Base-by-base conservation (phyloP, 345 rosid species). In the Turritis glabra region DNA sequence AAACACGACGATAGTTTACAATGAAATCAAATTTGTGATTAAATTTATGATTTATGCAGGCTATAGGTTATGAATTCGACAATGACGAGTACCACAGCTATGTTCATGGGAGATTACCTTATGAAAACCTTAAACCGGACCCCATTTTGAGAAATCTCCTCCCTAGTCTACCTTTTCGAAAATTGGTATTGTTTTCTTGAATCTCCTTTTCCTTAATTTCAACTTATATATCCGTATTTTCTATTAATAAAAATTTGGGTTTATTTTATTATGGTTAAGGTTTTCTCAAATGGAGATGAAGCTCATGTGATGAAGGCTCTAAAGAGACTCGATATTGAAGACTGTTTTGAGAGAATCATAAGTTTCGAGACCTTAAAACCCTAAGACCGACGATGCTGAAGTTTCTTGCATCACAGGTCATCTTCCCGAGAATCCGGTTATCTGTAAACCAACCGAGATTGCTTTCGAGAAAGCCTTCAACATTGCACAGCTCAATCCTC, bases 241-340 rank as follows among this genome's bases (percentile, higher is more conserved):
- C 14, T 19, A 21, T 14, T 30, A 44, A 0, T 18, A 22, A 57
- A 57, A 22, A 9, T 1, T 21, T 32, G 12, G 2, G 35, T 44
- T 29, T 62, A 9, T 1, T 37, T 17, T 67, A 10, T 0, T 13
- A n/a, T 25, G 46, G 13, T 26, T 0, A 69, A 93, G 98, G 88
- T 93, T 41, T 93, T 93, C 74, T 91, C 98, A 8, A 93, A 93
- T 78, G 97, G 96, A 17, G 96, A 93, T 79, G 83, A 75, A 71
- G 59, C 76, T 13, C 98, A 93, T 51, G 92, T 89, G 3, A 82
- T 33, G 3, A 85, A 84, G 32, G 91, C 77, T 55, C 81, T 93
- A 12, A 83, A 73, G 43, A 84, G 78, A 83, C 98, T 93, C 2
- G 92, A 91, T 41, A 77, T 93, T 35, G 90, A 91, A 72, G 97